These are phyloP conservation scores for Puccinia hordei DNA, from an alignment of 1,284 basidiomycete species.

Conservation along the genomic window DNA sequence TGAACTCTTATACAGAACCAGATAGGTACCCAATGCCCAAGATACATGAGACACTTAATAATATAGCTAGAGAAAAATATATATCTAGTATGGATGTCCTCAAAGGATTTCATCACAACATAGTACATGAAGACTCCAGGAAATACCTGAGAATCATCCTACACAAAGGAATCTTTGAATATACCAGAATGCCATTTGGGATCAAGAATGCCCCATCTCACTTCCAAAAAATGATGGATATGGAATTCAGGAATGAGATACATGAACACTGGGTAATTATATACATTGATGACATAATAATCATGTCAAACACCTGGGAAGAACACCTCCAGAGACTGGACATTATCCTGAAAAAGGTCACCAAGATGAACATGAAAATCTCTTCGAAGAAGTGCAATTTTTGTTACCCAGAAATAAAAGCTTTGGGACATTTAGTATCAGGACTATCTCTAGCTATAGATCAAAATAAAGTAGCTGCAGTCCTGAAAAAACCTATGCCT, in stretches of 20 bases:
- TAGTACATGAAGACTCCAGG: neutral
- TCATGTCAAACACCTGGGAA: neutral
- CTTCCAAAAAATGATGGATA: neutral
- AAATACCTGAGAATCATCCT: neutral
- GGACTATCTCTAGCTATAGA: too few species aligned
- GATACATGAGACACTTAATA: neutral
- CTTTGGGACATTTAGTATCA: too few species aligned
- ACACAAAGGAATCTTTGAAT: neutral
- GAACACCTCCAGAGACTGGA: neutral
- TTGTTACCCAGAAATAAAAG: neutral
- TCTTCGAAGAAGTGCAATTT: neutral
- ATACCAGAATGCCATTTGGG: neutral
- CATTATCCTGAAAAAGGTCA: neutral
- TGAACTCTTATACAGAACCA: neutral
- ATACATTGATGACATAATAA: neutral
- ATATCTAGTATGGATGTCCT: neutral
- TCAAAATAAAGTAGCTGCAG: too few species aligned
- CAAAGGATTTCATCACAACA: neutral
- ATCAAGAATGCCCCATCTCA: neutral
- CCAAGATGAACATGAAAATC: neutral
- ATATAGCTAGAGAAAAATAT: neutral
- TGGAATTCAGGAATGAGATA: neutral
- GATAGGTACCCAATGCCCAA: neutral
- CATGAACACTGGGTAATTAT: neutral
- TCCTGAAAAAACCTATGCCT: too few species aligned